Evolutionary conservation across 805 yeast genomes (phyloP).

Genomic region (Saccharomycopsis synnaedendra): DNA sequence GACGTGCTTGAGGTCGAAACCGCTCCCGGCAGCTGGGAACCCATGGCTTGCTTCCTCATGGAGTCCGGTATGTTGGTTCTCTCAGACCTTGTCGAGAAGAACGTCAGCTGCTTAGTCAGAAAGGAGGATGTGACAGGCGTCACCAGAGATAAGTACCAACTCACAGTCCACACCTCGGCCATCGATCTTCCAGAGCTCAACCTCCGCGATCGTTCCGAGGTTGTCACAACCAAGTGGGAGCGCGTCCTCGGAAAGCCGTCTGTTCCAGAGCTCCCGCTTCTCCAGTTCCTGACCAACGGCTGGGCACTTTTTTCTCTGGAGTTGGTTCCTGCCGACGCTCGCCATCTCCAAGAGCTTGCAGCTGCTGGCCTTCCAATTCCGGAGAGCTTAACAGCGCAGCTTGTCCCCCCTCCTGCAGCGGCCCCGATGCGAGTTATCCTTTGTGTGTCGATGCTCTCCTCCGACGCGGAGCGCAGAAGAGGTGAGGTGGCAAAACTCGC

Average conservation of each 20-base stretch:
- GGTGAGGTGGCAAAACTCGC: conserved; percentile 20
- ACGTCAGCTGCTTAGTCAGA: conserved; percentile 22
- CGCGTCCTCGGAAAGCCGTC: neutral
- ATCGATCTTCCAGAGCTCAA: neutral
- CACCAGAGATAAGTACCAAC: conserved; percentile 32
- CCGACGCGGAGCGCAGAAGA: conserved; percentile 22
- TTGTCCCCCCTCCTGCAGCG: conserved; percentile 30
- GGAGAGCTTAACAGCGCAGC: conserved; percentile 24
- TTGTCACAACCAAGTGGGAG: neutral
- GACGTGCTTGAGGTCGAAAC: too few relatives aligned
- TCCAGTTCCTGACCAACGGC: conserved; percentile 39
- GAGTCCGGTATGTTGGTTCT: too few relatives aligned
- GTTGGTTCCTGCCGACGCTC: conserved; percentile 29
- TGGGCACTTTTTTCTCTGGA: conserved; percentile 31
- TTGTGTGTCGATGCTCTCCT: conserved; percentile 27
- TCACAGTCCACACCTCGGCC: conserved; percentile 19
- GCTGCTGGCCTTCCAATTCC: conserved; percentile 30
- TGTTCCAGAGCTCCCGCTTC: conserved; percentile 23
- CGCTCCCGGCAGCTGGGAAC: too few relatives aligned
- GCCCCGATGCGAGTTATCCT: conserved; percentile 31
- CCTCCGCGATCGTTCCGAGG: neutral
- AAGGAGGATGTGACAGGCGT: conserved; percentile 10
- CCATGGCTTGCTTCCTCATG: too few relatives aligned
- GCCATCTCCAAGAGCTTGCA: conserved; percentile 25
- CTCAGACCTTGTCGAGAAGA: conserved; percentile 33